Percentiles rank a stretch among this genome's conserved stretches.
phyloP scores from a whole-genome alignment of 2,329 filamentous ascomycete species.

The Alternaria burnsii region DNA sequence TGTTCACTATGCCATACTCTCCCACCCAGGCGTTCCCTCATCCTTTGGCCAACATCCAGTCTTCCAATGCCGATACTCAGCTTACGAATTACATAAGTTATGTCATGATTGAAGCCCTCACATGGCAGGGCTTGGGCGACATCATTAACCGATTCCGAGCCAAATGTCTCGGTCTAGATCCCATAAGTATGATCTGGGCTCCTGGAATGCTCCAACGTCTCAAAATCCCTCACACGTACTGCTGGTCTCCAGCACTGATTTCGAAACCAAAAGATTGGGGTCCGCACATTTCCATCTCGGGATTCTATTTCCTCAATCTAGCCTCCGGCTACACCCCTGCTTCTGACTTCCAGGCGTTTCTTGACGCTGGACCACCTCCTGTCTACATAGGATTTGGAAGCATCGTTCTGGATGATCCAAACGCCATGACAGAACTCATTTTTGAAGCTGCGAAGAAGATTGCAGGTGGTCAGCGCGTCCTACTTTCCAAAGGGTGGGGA shows the following conservation, averaged over 20 bases:
- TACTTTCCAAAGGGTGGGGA: slow-evolving; percentile 60
- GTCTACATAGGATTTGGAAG: slow-evolving; percentile 67
- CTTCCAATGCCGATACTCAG: slow-evolving; percentile 38
- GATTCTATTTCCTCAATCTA: slow-evolving; percentile 57
- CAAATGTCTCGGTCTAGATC: slow-evolving; percentile 51
- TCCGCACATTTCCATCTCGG: slow-evolving; percentile 46
- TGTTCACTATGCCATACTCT: slow-evolving; percentile 69
- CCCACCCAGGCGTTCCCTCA: slow-evolving; percentile 57
- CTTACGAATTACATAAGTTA: slow-evolving; percentile 57
- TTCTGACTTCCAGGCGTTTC: slow-evolving; percentile 53
- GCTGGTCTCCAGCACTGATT: slow-evolving; percentile 53
- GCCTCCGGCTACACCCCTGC: slow-evolving; percentile 52
- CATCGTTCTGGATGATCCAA: slow-evolving; percentile 63
- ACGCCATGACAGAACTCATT: slow-evolving; percentile 55
- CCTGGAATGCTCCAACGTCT: slow-evolving; percentile 50
- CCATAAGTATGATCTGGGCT: slow-evolving; percentile 48
- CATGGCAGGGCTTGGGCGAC: slow-evolving; percentile 61
- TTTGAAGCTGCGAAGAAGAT: slow-evolving; percentile 55
- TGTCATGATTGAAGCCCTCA: slow-evolving; percentile 57
- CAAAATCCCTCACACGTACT: slow-evolving; percentile 56
- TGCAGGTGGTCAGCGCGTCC: slow-evolving; percentile 50
- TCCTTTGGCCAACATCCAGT: slow-evolving; percentile 59
- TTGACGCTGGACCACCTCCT: slow-evolving; percentile 59
- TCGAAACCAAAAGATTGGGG: slow-evolving; percentile 29
- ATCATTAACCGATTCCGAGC: slow-evolving; percentile 56